phyloP scores from a whole-genome alignment of 192 early-diverging fungal species.

The Coemansia sp. region DNA sequence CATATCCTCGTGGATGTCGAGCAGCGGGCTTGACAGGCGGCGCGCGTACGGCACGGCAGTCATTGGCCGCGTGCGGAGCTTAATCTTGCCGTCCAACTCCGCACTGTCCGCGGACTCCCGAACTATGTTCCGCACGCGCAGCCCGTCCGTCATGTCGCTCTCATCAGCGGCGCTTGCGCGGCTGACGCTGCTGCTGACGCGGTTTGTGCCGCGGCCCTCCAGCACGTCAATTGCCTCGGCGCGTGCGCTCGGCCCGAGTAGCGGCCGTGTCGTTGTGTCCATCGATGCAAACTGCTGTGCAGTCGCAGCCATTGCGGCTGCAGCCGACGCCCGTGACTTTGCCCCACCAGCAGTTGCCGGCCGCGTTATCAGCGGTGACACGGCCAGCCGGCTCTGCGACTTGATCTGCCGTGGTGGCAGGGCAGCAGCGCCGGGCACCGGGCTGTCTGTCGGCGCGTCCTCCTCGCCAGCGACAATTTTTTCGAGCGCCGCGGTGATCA shows the following conservation, averaged over 20 bases:
- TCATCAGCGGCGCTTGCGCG: not conserved
- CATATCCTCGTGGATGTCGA: slow-evolving; percentile 4
- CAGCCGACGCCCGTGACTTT: slow-evolving; percentile 24
- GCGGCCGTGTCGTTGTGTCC: slow-evolving; percentile 1
- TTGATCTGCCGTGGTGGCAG: slow-evolving; percentile 2
- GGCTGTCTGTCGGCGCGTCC: not conserved
- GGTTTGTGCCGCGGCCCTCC: not conserved
- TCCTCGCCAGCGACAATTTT: slow-evolving; percentile 12
- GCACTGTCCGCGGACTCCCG: not conserved
- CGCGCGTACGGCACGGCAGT: slow-evolving; percentile 28
- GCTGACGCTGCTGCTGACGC: slow-evolving; percentile 13
- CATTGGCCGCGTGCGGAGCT: slow-evolving; percentile 45
- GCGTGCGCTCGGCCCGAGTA: not conserved
- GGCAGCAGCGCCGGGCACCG: not conserved
- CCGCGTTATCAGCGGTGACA: slow-evolving; percentile 5
- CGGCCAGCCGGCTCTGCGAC: slow-evolving; percentile 10
- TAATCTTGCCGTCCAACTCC: slow-evolving; percentile 19
- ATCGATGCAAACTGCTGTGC: slow-evolving; percentile 29
- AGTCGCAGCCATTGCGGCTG: slow-evolving; percentile 26
- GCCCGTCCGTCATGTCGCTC: not conserved
- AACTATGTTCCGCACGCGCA: not conserved
- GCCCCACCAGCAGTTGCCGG: not conserved
- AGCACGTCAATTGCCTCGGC: no score
- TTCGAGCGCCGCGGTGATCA: slow-evolving; percentile 41
- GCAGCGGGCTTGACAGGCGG: slow-evolving; percentile 17